Conservation (phyloP, 2,329 filamentous ascomycete species). For the Xylaria digitata region DNA sequence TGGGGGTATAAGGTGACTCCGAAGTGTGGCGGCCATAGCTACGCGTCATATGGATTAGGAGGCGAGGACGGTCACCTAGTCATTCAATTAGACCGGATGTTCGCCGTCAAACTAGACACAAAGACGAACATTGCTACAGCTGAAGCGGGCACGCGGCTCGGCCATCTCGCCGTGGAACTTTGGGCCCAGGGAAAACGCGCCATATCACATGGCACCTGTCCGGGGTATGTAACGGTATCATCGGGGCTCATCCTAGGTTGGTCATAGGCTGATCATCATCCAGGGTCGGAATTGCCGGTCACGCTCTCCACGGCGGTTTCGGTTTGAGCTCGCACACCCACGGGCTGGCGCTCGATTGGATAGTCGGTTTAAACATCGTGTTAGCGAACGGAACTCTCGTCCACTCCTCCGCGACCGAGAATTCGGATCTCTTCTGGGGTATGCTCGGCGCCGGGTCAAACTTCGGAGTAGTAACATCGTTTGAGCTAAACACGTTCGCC, state of each 20-base stretch:
- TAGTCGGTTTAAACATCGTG: conserved; percentile 51
- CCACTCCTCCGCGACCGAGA: conserved; percentile 47
- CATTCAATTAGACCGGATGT: conserved; percentile 58
- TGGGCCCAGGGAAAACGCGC: conserved; percentile 50
- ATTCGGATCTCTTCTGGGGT: conserved; percentile 51
- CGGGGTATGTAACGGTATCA: conserved; percentile 48
- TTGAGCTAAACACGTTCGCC: conserved; percentile 49
- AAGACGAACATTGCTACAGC: conserved; percentile 55
- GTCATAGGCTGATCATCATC: conserved; percentile 30
- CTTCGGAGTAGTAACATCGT: conserved; percentile 49
- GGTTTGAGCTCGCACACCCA: conserved; percentile 56
- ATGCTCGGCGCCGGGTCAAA: conserved; percentile 51
- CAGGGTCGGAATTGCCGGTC: conserved; percentile 53
- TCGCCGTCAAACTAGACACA: conserved; percentile 54
- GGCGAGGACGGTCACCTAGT: conserved; percentile 60
- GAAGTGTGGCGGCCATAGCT: conserved; percentile 62
- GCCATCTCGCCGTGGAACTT: conserved; percentile 53
- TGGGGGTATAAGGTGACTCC: conserved; percentile 57
- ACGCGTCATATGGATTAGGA: conserved; percentile 58
- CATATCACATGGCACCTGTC: conserved; percentile 54
- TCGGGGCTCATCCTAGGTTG: too few species aligned
- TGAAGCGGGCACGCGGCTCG: conserved; percentile 58
- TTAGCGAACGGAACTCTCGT: conserved; percentile 49
- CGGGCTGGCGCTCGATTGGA: conserved; percentile 59
- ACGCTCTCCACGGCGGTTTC: conserved; percentile 53